Base-by-base conservation (phyloP, 148 eudicot genomes). In the Nepenthes gracilis region DNA sequence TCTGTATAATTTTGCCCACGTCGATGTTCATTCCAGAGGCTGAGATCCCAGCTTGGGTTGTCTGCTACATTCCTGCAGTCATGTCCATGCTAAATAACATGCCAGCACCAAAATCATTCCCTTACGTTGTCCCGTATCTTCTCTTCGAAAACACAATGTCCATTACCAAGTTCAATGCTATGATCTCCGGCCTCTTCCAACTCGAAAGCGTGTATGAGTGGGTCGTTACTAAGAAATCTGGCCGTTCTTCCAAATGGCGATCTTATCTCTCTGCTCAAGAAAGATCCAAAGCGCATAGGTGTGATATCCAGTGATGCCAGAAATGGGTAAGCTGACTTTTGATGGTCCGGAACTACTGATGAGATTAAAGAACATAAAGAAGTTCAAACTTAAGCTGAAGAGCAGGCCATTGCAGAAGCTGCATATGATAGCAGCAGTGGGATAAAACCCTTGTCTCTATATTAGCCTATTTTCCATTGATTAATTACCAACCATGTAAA, bases 111-210 rank as follows among this genome's bases (percentile, higher is more conserved):
- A 88, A 81, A 68, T 84, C 98, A 0, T 93, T 93, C 70, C 98
- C 98, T 1, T 93, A 88, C 76, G 86, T 93, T 4, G 96, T 93
- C 57, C 98, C 98, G 13, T 93, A 93, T 73, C 91, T 93, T 35
- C 81, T 93, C 12, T 93, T 93, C n/a, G 98, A 93, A 73, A 93
- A 93, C 75, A 93, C 98, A 12, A 88, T 93, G 98, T 93, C 98
- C 0, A 91, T 93, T 23, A 93, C 98, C 58, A 93, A 93, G 74
- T 93, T 93, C 78, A 88, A 86, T 64, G 98, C 98, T 72, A 93
- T 93, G 96, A 80, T 93, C 59, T 88, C 96, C 0, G 98, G 98
- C 47, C 78, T 93, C 12, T 93, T 93, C 83, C 98, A 93, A 64
- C 78, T 93, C 12, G 95, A 96, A 33, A 86, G 86, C 48, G 96